phyloP scores from a whole-genome alignment of 306 rosid species.

The Aeschynomene evenia region DNA sequence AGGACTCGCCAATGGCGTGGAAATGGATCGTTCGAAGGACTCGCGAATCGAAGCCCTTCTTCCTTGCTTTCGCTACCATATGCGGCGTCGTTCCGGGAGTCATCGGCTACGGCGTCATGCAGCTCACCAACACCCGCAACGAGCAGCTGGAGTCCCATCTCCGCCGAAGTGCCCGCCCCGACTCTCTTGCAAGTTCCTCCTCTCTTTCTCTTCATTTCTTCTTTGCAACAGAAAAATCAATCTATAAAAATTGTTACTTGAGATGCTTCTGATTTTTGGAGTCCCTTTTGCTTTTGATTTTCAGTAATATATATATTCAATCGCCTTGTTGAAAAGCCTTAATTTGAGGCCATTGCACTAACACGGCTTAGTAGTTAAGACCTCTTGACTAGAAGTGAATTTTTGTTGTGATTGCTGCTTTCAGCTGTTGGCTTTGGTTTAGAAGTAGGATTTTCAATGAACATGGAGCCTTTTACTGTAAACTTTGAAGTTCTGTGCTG shows the following conservation, averaged over 20 bases:
- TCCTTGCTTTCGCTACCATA: conserved; percentile 76
- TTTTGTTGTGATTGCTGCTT: too few relatives aligned
- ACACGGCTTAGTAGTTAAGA: too few relatives aligned
- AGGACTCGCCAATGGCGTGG: conserved; percentile 65
- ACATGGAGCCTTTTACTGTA: too few relatives aligned
- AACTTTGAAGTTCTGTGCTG: background rate
- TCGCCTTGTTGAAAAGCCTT: background rate
- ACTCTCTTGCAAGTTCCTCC: conserved; percentile 49
- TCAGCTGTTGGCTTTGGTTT: too few relatives aligned
- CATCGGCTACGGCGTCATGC: conserved; percentile 82
- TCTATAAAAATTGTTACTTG: too few relatives aligned
- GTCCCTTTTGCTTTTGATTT: background rate
- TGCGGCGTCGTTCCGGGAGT: conserved; percentile 87
- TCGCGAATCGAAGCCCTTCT: conserved; percentile 85
- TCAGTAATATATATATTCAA: background rate
- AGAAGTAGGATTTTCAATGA: too few relatives aligned
- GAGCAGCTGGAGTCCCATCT: conserved; percentile 77
- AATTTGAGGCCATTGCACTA: background rate
- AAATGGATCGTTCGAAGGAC: conserved; percentile 72
- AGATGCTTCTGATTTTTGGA: background rate
- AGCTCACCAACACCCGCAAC: conserved; percentile 60
- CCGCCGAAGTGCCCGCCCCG: conserved; percentile 80
- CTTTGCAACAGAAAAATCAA: too few relatives aligned
- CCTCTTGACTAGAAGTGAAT: too few relatives aligned
- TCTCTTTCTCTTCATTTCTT: background rate